A percentile compares a stretch with the other conserved stretches of the same genome.
Conservation (phyloP, 176 grass and related monocot species). For the Raddia distichophylla region DNA sequence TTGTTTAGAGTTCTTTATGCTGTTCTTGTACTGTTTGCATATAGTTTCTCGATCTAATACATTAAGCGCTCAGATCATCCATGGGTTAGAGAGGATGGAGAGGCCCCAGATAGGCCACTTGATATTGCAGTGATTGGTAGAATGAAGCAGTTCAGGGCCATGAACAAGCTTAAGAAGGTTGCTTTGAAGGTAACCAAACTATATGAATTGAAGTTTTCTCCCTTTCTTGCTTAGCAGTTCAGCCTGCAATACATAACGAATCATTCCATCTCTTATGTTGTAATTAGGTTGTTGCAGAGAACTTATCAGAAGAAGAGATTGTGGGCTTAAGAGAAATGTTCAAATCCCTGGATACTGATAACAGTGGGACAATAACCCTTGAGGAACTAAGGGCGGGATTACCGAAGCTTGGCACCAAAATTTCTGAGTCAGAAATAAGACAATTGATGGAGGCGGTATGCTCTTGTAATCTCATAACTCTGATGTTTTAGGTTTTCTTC, state of each 20-base stretch:
- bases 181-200: conserved; percentile 73
- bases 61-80: conserved; percentile 68
- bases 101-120: conserved; percentile 85
- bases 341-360: conserved; percentile 91
- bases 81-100: conserved; percentile 93
- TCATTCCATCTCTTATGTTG: conserved; percentile 18
- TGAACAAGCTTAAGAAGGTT: conserved; percentile 99
- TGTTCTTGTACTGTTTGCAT: background rate
- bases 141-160: conserved; percentile 99
- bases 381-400: conserved; percentile 91
- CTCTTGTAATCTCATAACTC: conserved; percentile 12
- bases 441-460: conserved; percentile 91
- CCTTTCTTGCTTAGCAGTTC: background rate
- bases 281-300: conserved; percentile 86
- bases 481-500: background rate
- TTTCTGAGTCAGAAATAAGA: conserved; percentile 80
- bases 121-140: conserved; percentile 82
- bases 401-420: conserved; percentile 91
- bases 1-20: background rate
- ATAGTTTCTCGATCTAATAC: conserved; percentile 39
- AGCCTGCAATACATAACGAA: conserved; percentile 10
- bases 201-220: background rate
- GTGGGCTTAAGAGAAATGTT: conserved; percentile 93
- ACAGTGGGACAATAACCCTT: conserved; percentile 86
- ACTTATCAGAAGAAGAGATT: conserved; percentile 92